Percentiles rank a stretch among this genome's conserved stretches.
phyloP scores from a whole-genome alignment of 768 basidiomycete genomes.

The Porphyrellus cyaneotinctus region DNA sequence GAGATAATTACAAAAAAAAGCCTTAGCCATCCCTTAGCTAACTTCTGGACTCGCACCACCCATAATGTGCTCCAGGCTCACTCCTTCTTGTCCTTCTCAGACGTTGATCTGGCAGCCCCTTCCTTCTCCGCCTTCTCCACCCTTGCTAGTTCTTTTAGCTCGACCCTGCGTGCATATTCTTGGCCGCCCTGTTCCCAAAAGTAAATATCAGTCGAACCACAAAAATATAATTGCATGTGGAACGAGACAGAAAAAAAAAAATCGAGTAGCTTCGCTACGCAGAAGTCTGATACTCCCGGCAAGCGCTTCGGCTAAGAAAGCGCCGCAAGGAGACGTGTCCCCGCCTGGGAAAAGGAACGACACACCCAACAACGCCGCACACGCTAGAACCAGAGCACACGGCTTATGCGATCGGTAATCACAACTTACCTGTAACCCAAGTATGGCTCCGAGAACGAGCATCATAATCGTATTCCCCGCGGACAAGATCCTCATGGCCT shows the following conservation, averaged over 20 bases:
- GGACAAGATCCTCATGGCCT: slow-evolving; percentile 76
- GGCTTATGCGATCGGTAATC: slow-evolving; percentile 1
- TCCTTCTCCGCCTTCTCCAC: slow-evolving; percentile 37
- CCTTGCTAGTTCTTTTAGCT: slow-evolving; percentile 41
- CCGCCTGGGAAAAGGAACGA: slow-evolving; percentile 9
- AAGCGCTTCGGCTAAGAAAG: slow-evolving; percentile 13
- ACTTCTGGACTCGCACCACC: too few species aligned
- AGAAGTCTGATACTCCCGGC: not conserved
- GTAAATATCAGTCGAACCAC: slow-evolving; percentile 5
- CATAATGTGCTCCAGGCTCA: slow-evolving; percentile 11
- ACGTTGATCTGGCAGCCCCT: slow-evolving; percentile 11
- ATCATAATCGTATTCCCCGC: slow-evolving; percentile 88
- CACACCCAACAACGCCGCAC: slow-evolving; percentile 3
- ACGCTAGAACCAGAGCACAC: not conserved
- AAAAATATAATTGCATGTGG: slow-evolving; percentile 6
- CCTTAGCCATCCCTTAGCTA: slow-evolving; percentile 20
- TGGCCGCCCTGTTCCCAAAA: slow-evolving; percentile 65
- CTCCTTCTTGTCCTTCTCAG: slow-evolving; percentile 32
- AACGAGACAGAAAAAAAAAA: slow-evolving; percentile 12
- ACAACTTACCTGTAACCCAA: slow-evolving; percentile 65
- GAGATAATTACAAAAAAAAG: slow-evolving; percentile 21
- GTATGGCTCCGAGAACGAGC: slow-evolving; percentile 57
- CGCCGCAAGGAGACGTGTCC: slow-evolving; percentile 2
- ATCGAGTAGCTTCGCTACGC: not conserved
- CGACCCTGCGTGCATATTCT: slow-evolving; percentile 70